Conservation (phyloP, 768 basidiomycete genomes). For the Coprinopsis marcescibilis region DNA sequence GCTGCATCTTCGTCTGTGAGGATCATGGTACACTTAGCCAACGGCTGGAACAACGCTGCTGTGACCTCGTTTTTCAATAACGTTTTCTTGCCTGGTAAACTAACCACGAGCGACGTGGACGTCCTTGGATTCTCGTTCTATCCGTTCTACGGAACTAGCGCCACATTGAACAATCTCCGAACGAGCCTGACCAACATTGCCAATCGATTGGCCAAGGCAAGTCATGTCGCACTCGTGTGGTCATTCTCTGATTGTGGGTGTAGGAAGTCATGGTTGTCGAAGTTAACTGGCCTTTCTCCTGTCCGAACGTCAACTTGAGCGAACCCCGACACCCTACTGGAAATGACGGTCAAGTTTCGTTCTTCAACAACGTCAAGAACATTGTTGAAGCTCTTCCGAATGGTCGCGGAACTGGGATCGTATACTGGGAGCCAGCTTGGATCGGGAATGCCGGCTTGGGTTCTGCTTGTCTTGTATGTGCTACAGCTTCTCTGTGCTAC, state of each 20-base stretch:
- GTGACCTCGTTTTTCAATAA: constrained; percentile 45
- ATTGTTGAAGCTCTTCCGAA: constrained; percentile 42
- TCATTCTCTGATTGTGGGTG: neutral
- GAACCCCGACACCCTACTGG: constrained; percentile 42
- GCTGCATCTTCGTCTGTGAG: constrained; percentile 40
- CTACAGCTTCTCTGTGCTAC: neutral
- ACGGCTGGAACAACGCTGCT: constrained; percentile 49
- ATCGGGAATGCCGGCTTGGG: constrained; percentile 47
- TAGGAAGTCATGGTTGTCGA: constrained; percentile 56
- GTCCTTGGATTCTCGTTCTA: constrained; percentile 62
- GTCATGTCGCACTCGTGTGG: neutral
- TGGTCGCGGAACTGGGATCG: constrained; percentile 41
- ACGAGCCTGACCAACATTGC: constrained; percentile 47
- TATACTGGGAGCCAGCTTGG: constrained; percentile 70
- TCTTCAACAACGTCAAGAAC: constrained; percentile 45
- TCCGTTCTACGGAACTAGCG: constrained; percentile 54
- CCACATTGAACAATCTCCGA: constrained; percentile 46
- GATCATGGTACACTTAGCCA: constrained; percentile 55
- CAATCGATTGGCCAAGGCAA: constrained; percentile 44
- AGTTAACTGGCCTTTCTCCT: constrained; percentile 56
- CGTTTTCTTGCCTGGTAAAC: constrained; percentile 48
- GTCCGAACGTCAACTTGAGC: constrained; percentile 40
- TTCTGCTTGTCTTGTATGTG: constrained; percentile 34
- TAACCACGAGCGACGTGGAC: constrained; percentile 46
- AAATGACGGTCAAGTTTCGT: constrained; percentile 45